Conservation (phyloP, 2,329 filamentous ascomycete genomes). For the Phaeosphaeria sp. region DNA sequence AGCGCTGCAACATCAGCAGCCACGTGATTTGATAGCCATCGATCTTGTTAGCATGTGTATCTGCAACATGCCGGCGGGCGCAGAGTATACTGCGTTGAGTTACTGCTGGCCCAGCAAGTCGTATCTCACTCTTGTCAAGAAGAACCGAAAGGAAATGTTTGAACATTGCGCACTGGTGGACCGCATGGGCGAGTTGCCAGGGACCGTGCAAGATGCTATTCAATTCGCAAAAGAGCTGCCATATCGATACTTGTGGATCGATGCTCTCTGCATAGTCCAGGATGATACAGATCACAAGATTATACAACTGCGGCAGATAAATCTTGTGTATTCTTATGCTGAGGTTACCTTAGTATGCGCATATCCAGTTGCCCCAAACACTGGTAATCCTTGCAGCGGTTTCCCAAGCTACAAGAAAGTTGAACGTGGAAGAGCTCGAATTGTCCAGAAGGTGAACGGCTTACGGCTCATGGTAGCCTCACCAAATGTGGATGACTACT, state of each 20-base stretch:
- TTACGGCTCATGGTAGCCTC: constrained; percentile 3
- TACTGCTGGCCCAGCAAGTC: constrained; percentile 4
- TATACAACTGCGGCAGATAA: constrained; percentile 5
- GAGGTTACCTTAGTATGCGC: constrained; percentile 1
- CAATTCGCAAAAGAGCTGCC: constrained; percentile 1
- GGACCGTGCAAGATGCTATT: constrained; percentile 5
- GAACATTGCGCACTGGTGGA: background rate
- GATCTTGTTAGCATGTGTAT: constrained; percentile 5
- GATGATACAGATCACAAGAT: constrained; percentile 3
- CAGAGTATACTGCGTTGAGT: constrained; percentile 2
- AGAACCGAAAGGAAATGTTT: background rate
- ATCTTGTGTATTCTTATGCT: constrained; percentile 4
- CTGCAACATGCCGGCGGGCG: background rate
- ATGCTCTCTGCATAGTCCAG: constrained; percentile 5
- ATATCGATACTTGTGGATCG: constrained; percentile 4
- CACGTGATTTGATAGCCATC: background rate
- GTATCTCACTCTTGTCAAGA: background rate
- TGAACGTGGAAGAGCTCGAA: background rate
- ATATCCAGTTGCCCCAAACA: constrained; percentile 3
- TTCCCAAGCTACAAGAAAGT: constrained; percentile 5
- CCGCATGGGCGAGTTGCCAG: background rate
- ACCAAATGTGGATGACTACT: background rate
- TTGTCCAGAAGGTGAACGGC: background rate
- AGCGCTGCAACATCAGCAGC: background rate
- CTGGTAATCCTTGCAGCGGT: constrained; percentile 4